These are phyloP conservation scores for Fragilariopsis cylindrus DNA, from an alignment of 108 stramenopile species.

Conservation along the genomic window DNA sequence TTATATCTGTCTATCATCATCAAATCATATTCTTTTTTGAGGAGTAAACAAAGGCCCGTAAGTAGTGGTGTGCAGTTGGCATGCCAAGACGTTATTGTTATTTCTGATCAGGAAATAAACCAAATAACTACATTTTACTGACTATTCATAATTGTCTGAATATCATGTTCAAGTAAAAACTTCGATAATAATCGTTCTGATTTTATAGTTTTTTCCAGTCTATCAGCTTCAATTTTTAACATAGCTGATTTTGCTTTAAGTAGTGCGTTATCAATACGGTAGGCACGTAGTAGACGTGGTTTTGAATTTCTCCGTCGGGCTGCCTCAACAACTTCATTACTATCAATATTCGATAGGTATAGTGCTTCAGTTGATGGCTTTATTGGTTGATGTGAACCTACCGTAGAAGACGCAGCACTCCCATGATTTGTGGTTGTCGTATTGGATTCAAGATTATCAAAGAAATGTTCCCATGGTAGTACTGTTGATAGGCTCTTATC, in stretches of 20 bases:
- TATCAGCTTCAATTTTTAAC: conserved; percentile 37
- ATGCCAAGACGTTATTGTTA: no score
- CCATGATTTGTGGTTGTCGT: conserved; percentile 5
- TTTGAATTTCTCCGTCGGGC: conserved; percentile 3
- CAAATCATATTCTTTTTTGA: no score
- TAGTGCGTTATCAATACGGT: conserved; percentile 48
- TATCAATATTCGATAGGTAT: conserved; percentile 5
- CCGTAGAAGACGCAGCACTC: not conserved
- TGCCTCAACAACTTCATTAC: conserved; percentile 13
- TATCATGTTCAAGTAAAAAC: conserved; percentile 40
- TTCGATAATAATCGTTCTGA: conserved; percentile 25
- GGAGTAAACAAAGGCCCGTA: no score
- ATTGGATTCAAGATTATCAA: conserved; percentile 26
- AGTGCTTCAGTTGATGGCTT: conserved; percentile 31
- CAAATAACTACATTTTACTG: no score
- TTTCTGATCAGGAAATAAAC: no score
- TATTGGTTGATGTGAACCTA: not conserved
- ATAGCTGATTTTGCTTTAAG: conserved; percentile 34
- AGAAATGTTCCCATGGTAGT: conserved; percentile 44
- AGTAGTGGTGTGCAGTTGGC: no score
- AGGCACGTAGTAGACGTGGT: conserved; percentile 39
- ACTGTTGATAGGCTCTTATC: conserved; percentile 18
- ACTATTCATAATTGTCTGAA: conserved; percentile 20
- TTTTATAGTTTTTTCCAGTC: conserved; percentile 24
- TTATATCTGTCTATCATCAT: no score